Evolutionary conservation across 768 basidiomycete genomes (phyloP), one percentile per base, ranked within the genome.

Genomic region (Botryobasidium botryosum): DNA sequence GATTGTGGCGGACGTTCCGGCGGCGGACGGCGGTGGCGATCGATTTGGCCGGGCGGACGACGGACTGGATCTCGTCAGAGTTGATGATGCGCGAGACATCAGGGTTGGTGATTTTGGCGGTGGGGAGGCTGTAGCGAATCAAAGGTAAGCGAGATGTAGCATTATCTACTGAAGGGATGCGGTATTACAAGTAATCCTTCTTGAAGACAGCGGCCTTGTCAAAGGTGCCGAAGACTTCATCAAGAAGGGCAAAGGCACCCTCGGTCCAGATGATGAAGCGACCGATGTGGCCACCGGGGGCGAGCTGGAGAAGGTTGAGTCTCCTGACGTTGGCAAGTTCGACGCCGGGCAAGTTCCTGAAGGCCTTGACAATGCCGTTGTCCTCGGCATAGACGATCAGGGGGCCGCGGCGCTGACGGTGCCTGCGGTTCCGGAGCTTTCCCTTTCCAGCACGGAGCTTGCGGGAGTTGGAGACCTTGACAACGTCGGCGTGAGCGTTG

Each of bases 211-310:
- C 74, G n/a, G 68, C 71, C 69, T 79, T 88, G 57, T 94, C 87
- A 58, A 80, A 84, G 54, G 91, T 96, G 45, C 92, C 94, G 63
- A 82, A 99, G 52, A 97, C 77, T 54, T 87, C 80, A 62, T 97
- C 94, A 46, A 99, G 83, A 52, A 84, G 75, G 43, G 66, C 71
- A 62, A 97, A 94, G 23, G 94, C 94, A 56, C 72, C 72, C 68
- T 92, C 83, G 50, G 94, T 97, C 94, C 94, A 99, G 72, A 99
- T 92, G 62, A 96, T 71, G 69, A 99, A 99, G 51, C 94, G 87
- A 50, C 94, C 94, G 49, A 99, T 78, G 61, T 99, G 94, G 53
- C 94, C 94, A 77, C 94, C 94, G 40, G 94, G 94, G 13, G 94
- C 94, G 62, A 99, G 86, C 68, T 96, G 90, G 61, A 99, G 87